Evolutionary conservation across 257 asterid genomes (phyloP), one percentile per base, ranked within the genome.

Genomic region (Plantago major): DNA sequence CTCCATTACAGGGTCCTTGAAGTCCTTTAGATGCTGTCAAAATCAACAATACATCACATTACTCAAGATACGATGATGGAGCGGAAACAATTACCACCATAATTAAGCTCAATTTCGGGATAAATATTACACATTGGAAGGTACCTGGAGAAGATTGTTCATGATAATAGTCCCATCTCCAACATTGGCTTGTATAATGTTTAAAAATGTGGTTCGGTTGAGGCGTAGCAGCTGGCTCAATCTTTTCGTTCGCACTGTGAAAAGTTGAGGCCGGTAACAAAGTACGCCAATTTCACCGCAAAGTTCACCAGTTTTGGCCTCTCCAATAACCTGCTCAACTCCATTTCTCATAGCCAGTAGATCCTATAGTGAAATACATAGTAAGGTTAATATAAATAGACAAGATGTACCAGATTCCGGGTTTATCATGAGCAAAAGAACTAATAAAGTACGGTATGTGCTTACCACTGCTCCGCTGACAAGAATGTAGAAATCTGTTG

Each of bases 251-350:
- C 97, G 78, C 54, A 87, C 97, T 0, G 97, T 87, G 76, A 87
- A 93, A 30, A 83, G 71, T 70, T 93, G 99, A 67, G 99, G 97
- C 75, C 88, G 76, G 58, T 79, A 87, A 60, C 97, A 93, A 37
- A 93, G 84, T 58, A 85, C 95, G 44, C 99, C 96, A 46, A 93
- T 87, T 74, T 93, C 99, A 52, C 97, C 99, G 68, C 89, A 83
- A 15, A 82, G 74, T 11, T 87, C 96, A 15, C 99, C 97, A 1
- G 85, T 68, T 76, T 74, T 82, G 11, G 95, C 96, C 75, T 87
- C 84, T 45, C 97, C 97, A 42, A 84, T 69, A 55, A 83, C 79
- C 96, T 88, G 87, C 76, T 93, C 94, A 59, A 46, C 77, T 62
- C 83, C 80, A 44, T 76, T 76, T 67, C 73, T 74, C 81, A 59